A percentile compares a stretch with the other conserved stretches of the same genome.
Evolutionary conservation across 768 basidiomycete genomes (phyloP).

Genomic region (Sarcomyxa edulis): DNA sequence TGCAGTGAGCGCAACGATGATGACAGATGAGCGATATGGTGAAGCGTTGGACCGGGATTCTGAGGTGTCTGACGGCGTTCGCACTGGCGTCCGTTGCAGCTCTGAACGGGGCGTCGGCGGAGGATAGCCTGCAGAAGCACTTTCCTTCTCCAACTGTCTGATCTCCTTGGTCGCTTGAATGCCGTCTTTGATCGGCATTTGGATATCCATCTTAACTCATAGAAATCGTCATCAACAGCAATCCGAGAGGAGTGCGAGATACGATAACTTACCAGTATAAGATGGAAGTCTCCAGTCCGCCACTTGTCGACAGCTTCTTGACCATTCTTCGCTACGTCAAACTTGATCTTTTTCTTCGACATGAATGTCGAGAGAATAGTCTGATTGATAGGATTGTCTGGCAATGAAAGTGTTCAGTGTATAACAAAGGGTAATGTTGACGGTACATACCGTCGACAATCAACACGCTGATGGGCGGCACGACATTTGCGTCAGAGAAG

Average conservation of each 20-base stretch:
- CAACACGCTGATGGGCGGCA: constrained; percentile 95
- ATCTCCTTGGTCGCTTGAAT: constrained; percentile 97
- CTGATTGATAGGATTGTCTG: constrained; percentile 98
- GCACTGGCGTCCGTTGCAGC: constrained; percentile 45
- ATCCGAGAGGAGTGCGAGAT: not conserved
- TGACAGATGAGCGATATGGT: constrained; percentile 89
- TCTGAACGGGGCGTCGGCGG: constrained; percentile 61
- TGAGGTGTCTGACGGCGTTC: constrained; percentile 36
- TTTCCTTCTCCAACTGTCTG: constrained; percentile 70
- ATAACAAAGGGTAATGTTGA: constrained; percentile 1
- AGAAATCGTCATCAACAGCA: constrained; percentile 7
- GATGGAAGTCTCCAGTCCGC: constrained; percentile 88
- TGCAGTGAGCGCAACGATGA: constrained; percentile 98
- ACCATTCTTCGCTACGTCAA: constrained; percentile 91
- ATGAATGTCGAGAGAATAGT: constrained; percentile 97
- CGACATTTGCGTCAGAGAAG: constrained; percentile 60
- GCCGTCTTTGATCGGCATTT: constrained; percentile 99
- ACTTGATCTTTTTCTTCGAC: constrained; percentile 93
- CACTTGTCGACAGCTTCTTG: constrained; percentile 95
- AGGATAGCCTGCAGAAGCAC: constrained; percentile 60
- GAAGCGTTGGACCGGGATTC: constrained; percentile 47
- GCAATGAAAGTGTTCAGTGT: constrained; percentile 9
- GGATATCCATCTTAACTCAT: constrained; percentile 89
- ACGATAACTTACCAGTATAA: constrained; percentile 73
- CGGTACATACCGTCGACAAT: constrained; percentile 90